Percentiles rank a stretch among this genome's conserved stretches.
These are phyloP conservation scores for Malus hybrid DNA, from an alignment of 331 rosid genomes.

Conservation along the genomic window DNA sequence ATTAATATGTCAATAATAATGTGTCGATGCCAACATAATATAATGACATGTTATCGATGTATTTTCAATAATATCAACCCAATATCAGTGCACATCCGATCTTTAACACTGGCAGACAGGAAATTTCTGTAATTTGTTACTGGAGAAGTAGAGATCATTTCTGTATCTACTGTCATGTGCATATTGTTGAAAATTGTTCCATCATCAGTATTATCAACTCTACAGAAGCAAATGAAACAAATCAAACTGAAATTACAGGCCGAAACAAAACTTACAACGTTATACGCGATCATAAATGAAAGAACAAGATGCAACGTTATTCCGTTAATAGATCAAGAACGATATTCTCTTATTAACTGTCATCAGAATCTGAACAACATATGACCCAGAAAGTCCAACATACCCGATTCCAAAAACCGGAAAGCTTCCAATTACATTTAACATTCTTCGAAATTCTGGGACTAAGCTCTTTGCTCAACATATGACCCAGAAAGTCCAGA, in stretches of 20 bases:
- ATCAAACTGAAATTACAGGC: background rate
- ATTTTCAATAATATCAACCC: too few species aligned
- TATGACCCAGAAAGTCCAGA: conserved; percentile 95
- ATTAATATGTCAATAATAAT: too few species aligned
- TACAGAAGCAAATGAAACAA: background rate
- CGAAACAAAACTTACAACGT: background rate
- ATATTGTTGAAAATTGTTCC: background rate
- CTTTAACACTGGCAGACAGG: too few species aligned
- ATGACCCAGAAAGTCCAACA: conserved; percentile 14
- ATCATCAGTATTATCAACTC: background rate
- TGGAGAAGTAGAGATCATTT: background rate
- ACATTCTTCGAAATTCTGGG: conserved; percentile 13
- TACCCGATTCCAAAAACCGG: conserved; percentile 22
- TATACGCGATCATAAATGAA: background rate
- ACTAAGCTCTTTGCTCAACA: conserved; percentile 80
- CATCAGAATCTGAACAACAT: conserved; percentile 18
- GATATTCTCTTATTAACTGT: conserved; percentile 50
- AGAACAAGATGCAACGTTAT: conserved; percentile 4
- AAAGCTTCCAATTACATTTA: conserved; percentile 26
- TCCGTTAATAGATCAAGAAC: conserved; percentile 21
- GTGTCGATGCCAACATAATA: too few species aligned
- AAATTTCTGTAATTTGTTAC: too few species aligned
- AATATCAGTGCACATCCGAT: too few species aligned
- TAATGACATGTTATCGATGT: too few species aligned
- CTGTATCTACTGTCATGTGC: background rate